These are phyloP conservation scores for Eucalyptus albens DNA, from an alignment of 345 rosid genomes.

Conservation along the genomic window DNA sequence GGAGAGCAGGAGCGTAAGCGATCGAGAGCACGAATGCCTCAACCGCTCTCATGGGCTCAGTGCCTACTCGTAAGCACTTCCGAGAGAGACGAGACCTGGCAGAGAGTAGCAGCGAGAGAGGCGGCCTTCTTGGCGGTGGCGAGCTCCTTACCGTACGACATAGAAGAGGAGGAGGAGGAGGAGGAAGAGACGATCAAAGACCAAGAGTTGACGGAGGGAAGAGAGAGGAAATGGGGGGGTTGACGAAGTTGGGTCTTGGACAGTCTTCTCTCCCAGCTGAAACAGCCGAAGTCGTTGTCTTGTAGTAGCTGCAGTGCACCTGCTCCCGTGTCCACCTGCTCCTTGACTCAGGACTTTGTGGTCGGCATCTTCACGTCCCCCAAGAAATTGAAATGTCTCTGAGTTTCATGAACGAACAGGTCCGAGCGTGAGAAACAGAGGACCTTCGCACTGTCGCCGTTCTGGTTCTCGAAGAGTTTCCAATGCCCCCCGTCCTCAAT, in stretches of 20 bases:
- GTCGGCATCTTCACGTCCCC: not conserved
- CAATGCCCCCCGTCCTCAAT: not conserved
- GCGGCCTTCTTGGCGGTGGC: slow-evolving; percentile 90
- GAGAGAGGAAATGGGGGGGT: not conserved
- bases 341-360: not conserved
- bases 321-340: not conserved
- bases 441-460: not conserved
- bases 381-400: not conserved
- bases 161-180: slow-evolving; percentile 14
- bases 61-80: not conserved
- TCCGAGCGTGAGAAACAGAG: not conserved
- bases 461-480: not conserved
- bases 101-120: slow-evolving; percentile 83
- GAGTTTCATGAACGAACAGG: not conserved
- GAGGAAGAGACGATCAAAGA: not conserved
- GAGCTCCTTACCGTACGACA: slow-evolving; percentile 80
- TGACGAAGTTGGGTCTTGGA: not conserved
- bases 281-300: not conserved
- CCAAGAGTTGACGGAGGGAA: not conserved
- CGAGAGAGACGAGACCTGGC: slow-evolving; percentile 34
- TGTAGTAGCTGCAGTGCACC: fast-evolving
- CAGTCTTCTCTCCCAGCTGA: not conserved
- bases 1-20: not conserved
- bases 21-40: not conserved
- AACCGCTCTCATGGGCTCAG: not conserved